Evolutionary conservation across 2,329 filamentous ascomycete genomes (phyloP).

Genomic region (Colletotrichum tabaci): DNA sequence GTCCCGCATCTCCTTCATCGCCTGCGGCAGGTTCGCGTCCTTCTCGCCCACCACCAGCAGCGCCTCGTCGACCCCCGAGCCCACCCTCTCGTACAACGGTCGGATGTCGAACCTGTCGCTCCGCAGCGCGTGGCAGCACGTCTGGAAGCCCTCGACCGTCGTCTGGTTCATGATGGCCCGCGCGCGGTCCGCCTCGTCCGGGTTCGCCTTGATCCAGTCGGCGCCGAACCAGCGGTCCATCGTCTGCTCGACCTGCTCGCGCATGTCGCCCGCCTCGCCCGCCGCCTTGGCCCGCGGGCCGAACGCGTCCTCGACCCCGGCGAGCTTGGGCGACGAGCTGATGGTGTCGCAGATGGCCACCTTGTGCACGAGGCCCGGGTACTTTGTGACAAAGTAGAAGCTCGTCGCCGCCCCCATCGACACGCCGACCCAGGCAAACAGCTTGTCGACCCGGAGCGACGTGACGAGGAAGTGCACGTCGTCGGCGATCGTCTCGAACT

Average conservation of each 20-base stretch:
- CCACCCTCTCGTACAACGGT: conserved; percentile 52
- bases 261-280: conserved; percentile 51
- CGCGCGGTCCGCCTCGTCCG: conserved; percentile 54
- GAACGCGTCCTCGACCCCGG: conserved; percentile 55
- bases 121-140: conserved; percentile 57
- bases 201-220: conserved; percentile 53
- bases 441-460: conserved; percentile 49
- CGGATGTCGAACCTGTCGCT: conserved; percentile 56
- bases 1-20: conserved; percentile 56
- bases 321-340: conserved; percentile 54
- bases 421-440: conserved; percentile 61
- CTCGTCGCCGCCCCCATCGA: conserved; percentile 61
- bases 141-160: conserved; percentile 57
- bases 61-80: conserved; percentile 52
- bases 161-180: conserved; percentile 54
- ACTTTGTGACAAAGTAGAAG: conserved; percentile 55
- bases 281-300: conserved; percentile 53
- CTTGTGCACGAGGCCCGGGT: conserved; percentile 55
- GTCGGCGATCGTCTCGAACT: conserved; percentile 56
- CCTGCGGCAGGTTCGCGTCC: conserved; percentile 56
- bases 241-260: conserved; percentile 50
- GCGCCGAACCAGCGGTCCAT: conserved; percentile 60
- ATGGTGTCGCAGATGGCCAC: conserved; percentile 60
- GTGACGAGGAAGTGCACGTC: conserved; percentile 55
- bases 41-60: conserved; percentile 59